Conservation (phyloP, 768 basidiomycete genomes). For the Rhizopogon sp. region DNA sequence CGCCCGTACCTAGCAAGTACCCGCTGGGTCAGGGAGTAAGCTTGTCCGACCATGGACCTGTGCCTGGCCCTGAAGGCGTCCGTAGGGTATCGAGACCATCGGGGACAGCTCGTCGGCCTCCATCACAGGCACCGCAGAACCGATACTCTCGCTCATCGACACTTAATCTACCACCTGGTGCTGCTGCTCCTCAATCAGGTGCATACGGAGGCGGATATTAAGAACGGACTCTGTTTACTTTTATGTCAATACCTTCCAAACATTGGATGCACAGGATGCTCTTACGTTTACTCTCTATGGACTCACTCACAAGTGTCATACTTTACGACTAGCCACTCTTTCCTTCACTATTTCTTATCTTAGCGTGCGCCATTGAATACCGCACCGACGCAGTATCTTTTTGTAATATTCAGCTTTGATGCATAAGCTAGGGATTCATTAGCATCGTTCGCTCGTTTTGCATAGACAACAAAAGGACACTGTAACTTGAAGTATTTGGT, state of each 20-base stretch:
- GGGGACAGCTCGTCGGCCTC: conserved; percentile 41
- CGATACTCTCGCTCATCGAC: conserved; percentile 65
- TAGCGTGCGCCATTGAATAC: not conserved
- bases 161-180: conserved; percentile 65
- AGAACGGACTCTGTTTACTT: not conserved
- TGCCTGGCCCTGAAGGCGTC: conserved; percentile 73
- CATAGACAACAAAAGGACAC: not conserved
- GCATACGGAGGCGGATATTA: conserved; percentile 5
- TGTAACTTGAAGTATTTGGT: conserved; percentile 19
- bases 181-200: conserved; percentile 55
- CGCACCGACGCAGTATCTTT: not conserved
- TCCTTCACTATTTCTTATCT: not conserved
- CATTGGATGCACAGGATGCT: conserved; percentile 2
- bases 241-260: conserved; percentile 1
- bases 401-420: conserved; percentile 1
- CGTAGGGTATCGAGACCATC: conserved; percentile 68
- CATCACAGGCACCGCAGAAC: conserved; percentile 59
- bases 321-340: not conserved
- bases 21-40: conserved; percentile 60
- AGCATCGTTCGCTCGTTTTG: not conserved
- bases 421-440: not conserved
- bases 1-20: conserved; percentile 8
- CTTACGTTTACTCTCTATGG: conserved; percentile 3
- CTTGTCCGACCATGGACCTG: conserved; percentile 79
- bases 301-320: not conserved